Evolutionary conservation across 169 alveolate species (phyloP).

Genomic region (Plasmodium malariae): DNA sequence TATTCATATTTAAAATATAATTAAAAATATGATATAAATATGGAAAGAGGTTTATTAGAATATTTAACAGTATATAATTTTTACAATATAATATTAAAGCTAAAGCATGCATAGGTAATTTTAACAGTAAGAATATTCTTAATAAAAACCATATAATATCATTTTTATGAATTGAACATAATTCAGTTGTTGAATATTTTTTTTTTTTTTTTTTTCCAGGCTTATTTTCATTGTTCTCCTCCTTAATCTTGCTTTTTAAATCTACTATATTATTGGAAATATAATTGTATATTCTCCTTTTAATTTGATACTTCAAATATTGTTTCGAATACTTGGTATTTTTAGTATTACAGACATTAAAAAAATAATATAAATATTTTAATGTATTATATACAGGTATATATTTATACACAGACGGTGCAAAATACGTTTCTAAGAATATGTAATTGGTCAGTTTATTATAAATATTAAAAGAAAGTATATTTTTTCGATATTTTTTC

Average conservation of each 20-base stretch:
- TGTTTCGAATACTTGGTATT: slow-evolving; percentile 10
- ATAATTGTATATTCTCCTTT: slow-evolving; percentile 69
- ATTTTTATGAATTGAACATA: slow-evolving; percentile 44
- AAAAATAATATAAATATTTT: slow-evolving; percentile 46
- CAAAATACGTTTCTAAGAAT: slow-evolving; percentile 66
- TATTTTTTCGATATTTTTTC: slow-evolving; percentile 35
- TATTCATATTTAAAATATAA: slow-evolving; percentile 72
- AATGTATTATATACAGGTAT: slow-evolving; percentile 74
- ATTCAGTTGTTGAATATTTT: slow-evolving; percentile 26
- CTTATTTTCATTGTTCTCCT: neutral
- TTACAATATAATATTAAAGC: slow-evolving; percentile 70
- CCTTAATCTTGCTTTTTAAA: neutral
- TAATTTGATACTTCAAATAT: slow-evolving; percentile 42
- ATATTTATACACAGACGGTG: slow-evolving; percentile 71
- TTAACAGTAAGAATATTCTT: slow-evolving; percentile 63
- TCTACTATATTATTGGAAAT: slow-evolving; percentile 51
- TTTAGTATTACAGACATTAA: slow-evolving; percentile 57
- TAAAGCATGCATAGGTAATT: slow-evolving; percentile 71
- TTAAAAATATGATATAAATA: slow-evolving; percentile 59
- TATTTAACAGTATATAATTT: slow-evolving; percentile 66
- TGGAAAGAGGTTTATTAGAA: slow-evolving; percentile 58
- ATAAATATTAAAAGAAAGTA: slow-evolving; percentile 55
- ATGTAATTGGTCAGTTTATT: slow-evolving; percentile 56
- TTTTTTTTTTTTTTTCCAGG: slow-evolving; percentile 8
- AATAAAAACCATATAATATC: slow-evolving; percentile 75